Percentiles rank a stretch among this genome's conserved stretches.
These are phyloP conservation scores for Fonsecaea nubica DNA, from an alignment of 2,329 filamentous ascomycete species.

Conservation along the genomic window DNA sequence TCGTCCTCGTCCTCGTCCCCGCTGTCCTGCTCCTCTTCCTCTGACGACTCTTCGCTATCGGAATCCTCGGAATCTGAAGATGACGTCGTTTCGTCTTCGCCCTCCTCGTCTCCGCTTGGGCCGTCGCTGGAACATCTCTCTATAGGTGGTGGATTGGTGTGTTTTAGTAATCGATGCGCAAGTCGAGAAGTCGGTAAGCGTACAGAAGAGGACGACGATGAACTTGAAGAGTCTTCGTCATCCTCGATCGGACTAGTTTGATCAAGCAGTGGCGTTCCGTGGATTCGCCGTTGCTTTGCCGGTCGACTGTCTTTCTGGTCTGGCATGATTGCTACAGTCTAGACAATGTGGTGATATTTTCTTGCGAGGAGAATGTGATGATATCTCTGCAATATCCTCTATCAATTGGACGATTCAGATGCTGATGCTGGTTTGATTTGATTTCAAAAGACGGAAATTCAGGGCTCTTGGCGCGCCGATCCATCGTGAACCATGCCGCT, in stretches of 20 bases:
- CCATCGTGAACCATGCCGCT: too few species aligned
- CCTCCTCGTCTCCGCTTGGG: not conserved
- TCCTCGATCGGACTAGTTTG: not conserved
- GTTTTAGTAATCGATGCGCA: not conserved
- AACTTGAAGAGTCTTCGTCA: slow-evolving; percentile 10
- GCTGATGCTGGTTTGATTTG: not conserved
- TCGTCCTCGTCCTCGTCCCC: not conserved
- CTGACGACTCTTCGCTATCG: slow-evolving; percentile 5
- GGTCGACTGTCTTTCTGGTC: not conserved
- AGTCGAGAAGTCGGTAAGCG: not conserved
- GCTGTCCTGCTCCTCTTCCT: slow-evolving; percentile 14
- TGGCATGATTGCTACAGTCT: not conserved
- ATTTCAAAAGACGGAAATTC: not conserved
- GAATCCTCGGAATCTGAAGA: slow-evolving; percentile 18
- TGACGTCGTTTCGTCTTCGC: slow-evolving; percentile 19
- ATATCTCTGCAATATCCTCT: not conserved
- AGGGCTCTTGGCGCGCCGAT: not conserved
- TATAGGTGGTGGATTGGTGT: not conserved
- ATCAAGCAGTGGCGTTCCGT: not conserved
- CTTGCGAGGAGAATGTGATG: not conserved
- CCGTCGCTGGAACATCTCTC: not conserved
- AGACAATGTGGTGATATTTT: not conserved
- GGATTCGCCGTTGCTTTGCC: not conserved
- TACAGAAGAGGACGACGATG: slow-evolving; percentile 5
- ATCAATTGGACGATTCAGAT: not conserved